Evolutionary conservation across 1,284 basidiomycete species (phyloP).

Genomic region (Pholiota adiposa): DNA sequence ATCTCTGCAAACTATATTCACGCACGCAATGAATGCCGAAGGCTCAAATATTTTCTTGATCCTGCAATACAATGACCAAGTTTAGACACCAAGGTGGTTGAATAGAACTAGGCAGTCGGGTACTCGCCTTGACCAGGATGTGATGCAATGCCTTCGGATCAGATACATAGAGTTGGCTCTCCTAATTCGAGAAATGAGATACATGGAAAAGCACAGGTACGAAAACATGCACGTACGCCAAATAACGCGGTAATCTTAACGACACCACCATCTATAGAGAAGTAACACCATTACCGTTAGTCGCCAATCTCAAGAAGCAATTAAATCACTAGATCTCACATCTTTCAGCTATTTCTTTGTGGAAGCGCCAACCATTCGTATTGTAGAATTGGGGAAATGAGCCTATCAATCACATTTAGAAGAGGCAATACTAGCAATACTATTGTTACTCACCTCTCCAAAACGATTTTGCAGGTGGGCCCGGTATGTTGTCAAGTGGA

Average conservation of each 20-base stretch:
- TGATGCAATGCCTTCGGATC: constrained; percentile 41
- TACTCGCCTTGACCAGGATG: constrained; percentile 36
- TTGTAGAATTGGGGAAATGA: constrained; percentile 32
- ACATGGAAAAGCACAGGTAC: not conserved
- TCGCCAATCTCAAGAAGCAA: not conserved
- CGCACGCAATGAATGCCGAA: constrained; percentile 24
- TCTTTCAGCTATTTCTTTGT: constrained; percentile 27
- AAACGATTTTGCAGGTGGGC: constrained; percentile 26
- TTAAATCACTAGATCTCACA: constrained; percentile 23
- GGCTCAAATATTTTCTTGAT: constrained; percentile 32
- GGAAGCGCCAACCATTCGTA: constrained; percentile 33
- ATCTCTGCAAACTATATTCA: not conserved
- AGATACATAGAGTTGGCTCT: constrained; percentile 33
- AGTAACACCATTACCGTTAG: not conserved
- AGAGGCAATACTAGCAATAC: not conserved
- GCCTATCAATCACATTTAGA: constrained; percentile 19
- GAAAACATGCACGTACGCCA: constrained; percentile 23
- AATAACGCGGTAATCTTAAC: constrained; percentile 29
- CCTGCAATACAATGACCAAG: constrained; percentile 18
- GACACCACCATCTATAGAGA: constrained; percentile 29
- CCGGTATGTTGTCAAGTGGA: constrained; percentile 28
- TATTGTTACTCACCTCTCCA: constrained; percentile 18
- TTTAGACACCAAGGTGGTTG: not conserved
- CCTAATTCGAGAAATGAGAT: constrained; percentile 20
- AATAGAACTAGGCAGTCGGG: not conserved